Percentiles rank a stretch among this genome's conserved stretches.
Evolutionary conservation across 1,284 basidiomycete species (phyloP).

Genomic region (Pseudozyma hubeiensis): DNA sequence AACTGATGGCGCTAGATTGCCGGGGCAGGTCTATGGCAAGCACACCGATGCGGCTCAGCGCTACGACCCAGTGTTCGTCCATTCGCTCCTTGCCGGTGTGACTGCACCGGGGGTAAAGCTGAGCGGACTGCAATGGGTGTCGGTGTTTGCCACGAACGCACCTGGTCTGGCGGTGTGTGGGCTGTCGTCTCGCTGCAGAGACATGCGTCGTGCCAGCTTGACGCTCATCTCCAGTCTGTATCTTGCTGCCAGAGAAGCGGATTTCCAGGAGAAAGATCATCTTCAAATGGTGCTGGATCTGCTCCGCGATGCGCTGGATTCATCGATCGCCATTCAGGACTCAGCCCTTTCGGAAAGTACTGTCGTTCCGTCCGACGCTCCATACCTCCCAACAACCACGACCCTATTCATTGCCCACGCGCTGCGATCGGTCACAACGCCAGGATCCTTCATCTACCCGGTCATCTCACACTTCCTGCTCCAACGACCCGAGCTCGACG

Average conservation of each 20-base stretch:
- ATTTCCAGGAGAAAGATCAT: slow-evolving; percentile 84
- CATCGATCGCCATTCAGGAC: slow-evolving; percentile 20
- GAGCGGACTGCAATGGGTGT: slow-evolving; percentile 82
- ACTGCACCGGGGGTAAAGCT: slow-evolving; percentile 73
- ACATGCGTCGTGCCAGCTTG: slow-evolving; percentile 73
- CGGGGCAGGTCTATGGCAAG: slow-evolving; percentile 35
- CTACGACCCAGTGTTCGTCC: slow-evolving; percentile 86
- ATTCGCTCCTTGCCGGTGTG: slow-evolving; percentile 77
- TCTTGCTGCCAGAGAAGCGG: slow-evolving; percentile 71
- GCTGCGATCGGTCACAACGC: slow-evolving; percentile 81
- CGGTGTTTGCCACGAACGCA: slow-evolving; percentile 83
- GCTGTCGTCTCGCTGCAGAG: slow-evolving; percentile 77
- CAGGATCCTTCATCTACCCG: slow-evolving; percentile 83
- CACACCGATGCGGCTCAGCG: slow-evolving; percentile 31
- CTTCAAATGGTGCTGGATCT: slow-evolving; percentile 80
- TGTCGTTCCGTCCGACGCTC: slow-evolving; percentile 68
- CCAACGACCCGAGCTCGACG: slow-evolving; percentile 81
- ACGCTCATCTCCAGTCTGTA: slow-evolving; percentile 70
- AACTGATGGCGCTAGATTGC: background rate
- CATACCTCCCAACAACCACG: slow-evolving; percentile 77
- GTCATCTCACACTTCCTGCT: slow-evolving; percentile 82
- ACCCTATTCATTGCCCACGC: slow-evolving; percentile 84
- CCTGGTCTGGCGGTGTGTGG: slow-evolving; percentile 80
- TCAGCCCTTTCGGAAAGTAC: slow-evolving; percentile 1
- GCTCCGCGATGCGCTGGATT: slow-evolving; percentile 69